Evolutionary conservation across 2,329 filamentous ascomycete genomes (phyloP), one percentile per base, ranked within the genome.

Genomic region (Pseudocercospora eumusae): DNA sequence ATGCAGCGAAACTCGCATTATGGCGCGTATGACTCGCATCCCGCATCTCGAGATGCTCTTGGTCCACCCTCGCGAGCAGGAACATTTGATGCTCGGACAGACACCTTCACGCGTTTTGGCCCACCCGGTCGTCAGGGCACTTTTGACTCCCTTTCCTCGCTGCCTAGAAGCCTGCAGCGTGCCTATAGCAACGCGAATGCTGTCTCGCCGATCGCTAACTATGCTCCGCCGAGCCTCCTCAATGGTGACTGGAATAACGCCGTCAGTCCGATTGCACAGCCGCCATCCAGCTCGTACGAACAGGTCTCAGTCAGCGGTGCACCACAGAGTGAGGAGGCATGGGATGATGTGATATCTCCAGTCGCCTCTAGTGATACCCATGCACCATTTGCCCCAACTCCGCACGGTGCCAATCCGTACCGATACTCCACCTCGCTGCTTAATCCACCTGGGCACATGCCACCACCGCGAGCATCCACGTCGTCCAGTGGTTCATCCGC

Each of bases 111-210:
- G 4, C 27, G 56, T 13, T 59, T 61, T 45, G 57, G 21, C 10
- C 60, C 63, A 42, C 33, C 58, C 1, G 55, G 57, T 11, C 50
- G 57, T n/a, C 54, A 42, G 18, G 64, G 62, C 18, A 63, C 65
- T 0, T 65, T 65, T 20, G 65, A 64, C 9, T 64, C 66, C 15
- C 52, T 33, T 40, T 21, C 28, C 6, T 59, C 63, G 15, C 64
- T 73, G 61, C 72, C 73, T 10, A 62, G 72, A 15, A 64, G 66
- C 45, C 55, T 74, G 50, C 69, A 71, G 40, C 61, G 72, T 47
- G 72, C 71, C n/a, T 75, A 73, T 52, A 70, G 69, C 47, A 73
- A 73, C 40, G 52, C 52, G 27, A 33, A 54, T 8, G 70, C 69
- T 18, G 64, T 69, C 8, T 68, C 68, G 27, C 66, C 66, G 2